These are phyloP conservation scores for Gnaphalium uliginosum DNA, from an alignment of 129 eudicot genomes.

Conservation along the genomic window DNA sequence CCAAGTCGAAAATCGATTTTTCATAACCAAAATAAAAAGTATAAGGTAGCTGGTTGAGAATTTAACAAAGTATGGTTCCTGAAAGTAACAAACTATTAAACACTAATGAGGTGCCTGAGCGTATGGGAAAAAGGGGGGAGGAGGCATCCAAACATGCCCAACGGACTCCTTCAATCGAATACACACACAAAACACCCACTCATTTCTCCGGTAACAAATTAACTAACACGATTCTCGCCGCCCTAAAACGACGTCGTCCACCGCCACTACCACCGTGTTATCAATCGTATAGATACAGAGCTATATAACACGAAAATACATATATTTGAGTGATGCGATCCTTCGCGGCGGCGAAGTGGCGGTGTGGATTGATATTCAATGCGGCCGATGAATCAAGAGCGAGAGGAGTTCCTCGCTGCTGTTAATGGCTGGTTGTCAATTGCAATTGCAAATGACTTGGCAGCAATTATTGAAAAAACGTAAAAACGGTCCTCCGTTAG, in stretches of 20 bases:
- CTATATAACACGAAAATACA: neutral
- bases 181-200: constrained; percentile 31
- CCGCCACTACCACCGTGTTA: constrained; percentile 17
- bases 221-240: constrained; percentile 15
- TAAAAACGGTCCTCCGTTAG: constrained; percentile 75
- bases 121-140: constrained; percentile 25
- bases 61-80: constrained; percentile 9
- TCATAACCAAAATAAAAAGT: neutral
- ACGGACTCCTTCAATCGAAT: constrained; percentile 25
- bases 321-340: constrained; percentile 56
- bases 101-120: constrained; percentile 14
- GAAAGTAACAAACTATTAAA: constrained; percentile 26
- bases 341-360: constrained; percentile 39
- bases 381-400: constrained; percentile 53
- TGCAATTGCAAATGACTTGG: constrained; percentile 88
- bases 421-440: constrained; percentile 32
- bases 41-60: constrained; percentile 12
- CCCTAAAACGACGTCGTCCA: constrained; percentile 16
- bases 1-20: no score
- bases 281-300: constrained; percentile 12
- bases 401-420: constrained; percentile 43
- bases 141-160: constrained; percentile 32
- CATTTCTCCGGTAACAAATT: constrained; percentile 13
- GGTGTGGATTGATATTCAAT: constrained; percentile 53
- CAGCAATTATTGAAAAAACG: constrained; percentile 63